phyloP scores from a whole-genome alignment of 768 basidiomycete species.

The Mycena albidolilacea region DNA sequence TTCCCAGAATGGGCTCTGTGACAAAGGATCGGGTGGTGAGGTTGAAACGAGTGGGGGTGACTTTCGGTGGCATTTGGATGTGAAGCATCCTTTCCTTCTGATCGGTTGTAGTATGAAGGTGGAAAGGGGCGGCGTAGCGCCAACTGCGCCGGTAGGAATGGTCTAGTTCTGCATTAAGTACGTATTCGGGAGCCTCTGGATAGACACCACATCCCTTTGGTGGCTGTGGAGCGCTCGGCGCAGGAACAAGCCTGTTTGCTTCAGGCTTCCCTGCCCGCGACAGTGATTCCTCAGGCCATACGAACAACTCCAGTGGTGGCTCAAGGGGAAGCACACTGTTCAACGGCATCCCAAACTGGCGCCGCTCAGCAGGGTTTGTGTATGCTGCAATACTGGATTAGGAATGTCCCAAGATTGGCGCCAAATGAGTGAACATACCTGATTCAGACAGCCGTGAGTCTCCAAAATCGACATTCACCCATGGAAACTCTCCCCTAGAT shows the following conservation, averaged over 20 bases:
- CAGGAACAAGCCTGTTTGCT: neutral
- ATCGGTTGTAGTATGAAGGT: no score
- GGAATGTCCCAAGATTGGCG: no score
- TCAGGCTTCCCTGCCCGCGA: neutral
- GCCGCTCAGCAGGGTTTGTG: neutral
- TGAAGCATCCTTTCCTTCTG: constrained; percentile 14
- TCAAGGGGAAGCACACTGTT: neutral
- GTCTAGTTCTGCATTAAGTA: neutral
- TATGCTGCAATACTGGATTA: constrained; percentile 3
- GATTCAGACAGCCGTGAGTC: no score
- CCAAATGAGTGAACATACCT: no score
- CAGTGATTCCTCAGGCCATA: neutral
- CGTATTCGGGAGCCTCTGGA: constrained; percentile 6
- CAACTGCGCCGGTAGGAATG: constrained; percentile 13
- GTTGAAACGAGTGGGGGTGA: neutral
- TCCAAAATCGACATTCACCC: no score
- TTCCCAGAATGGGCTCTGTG: constrained; percentile 27
- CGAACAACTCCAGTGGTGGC: constrained; percentile 1
- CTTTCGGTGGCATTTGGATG: constrained; percentile 15
- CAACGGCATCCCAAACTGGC: constrained; percentile 15
- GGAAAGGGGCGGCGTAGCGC: constrained; percentile 13
- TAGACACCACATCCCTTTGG: neutral
- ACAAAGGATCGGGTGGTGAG: neutral
- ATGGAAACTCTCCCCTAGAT: no score
- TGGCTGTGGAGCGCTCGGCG: neutral